Evolutionary conservation across 345 rosid species (phyloP), one percentile per base, ranked within the genome.

Genomic region (Cardamine occulta): DNA sequence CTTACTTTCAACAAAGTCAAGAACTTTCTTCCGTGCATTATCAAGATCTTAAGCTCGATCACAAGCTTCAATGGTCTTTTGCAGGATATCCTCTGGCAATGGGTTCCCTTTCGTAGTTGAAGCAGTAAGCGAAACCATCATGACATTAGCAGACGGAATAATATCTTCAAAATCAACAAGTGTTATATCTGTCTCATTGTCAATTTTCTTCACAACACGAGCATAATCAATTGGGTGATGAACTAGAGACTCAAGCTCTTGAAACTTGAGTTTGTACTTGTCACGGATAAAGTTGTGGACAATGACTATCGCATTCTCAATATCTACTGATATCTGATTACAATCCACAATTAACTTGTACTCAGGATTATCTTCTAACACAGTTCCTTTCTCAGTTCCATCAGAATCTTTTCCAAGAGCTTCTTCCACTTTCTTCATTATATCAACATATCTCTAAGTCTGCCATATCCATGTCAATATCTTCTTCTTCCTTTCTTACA

Each of bases 1-100:
- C 82, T 93, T 86, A 73, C 91, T 88, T 74, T 95, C 97, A 47
- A 95, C 97, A 77, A 95, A 94, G 79, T 95, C 97, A 79, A 91
- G 91, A 59, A 92, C 97, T 80, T 86, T 88, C 76, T 92, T 92
- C 87, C 90, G 82, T 7, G 96, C 83, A 4, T 77, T 60, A 78
- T 95, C 99, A 42, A 92, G 91, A 47, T 83, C 82, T 49, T 92
- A 83, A 80, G 98, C 98, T 17, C 91, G 90, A 70, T 95, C 94
- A 76, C 98, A 91, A 9, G 97, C 98, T 24, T 88, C 93, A 31
- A 82, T 40, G 8, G 93, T 86, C 88, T 92, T 95, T n/a, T 86
- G 85, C 60, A 95, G 86, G 31, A 84, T 90, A 28, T 92, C 94
- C 61, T 90, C 96, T 0, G 93, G 89, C 54, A 92, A 84, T 14